Conservation (phyloP, 148 eudicot species). For the Suaeda aralocaspica region DNA sequence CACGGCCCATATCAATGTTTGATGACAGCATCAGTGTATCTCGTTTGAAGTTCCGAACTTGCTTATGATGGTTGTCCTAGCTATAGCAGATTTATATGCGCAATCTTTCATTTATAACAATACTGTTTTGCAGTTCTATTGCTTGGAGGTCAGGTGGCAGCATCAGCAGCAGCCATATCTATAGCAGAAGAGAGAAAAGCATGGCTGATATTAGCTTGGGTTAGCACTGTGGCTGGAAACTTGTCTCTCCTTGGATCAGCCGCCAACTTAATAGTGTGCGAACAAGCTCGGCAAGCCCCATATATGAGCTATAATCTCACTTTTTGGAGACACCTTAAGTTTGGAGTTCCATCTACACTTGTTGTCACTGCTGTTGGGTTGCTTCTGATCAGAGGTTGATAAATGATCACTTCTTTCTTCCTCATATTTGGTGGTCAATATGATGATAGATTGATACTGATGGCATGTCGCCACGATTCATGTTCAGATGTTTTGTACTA, state of each 20-base stretch:
- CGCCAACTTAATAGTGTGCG: constrained; percentile 88
- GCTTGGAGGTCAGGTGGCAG: constrained; percentile 76
- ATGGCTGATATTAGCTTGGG: constrained; percentile 95
- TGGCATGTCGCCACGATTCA: too few relatives aligned
- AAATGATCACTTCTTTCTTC: not conserved
- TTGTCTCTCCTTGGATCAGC: constrained; percentile 85
- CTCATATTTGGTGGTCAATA: not conserved
- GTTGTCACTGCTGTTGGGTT: constrained; percentile 80
- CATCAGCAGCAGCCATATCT: constrained; percentile 73
- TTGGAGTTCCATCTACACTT: constrained; percentile 87
- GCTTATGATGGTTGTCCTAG: not conserved
- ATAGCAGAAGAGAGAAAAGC: constrained; percentile 65
- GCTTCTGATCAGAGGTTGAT: constrained; percentile 39
- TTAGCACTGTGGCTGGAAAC: constrained; percentile 90
- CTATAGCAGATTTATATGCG: too few relatives aligned
- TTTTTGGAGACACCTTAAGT: constrained; percentile 80
- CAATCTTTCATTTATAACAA: not conserved
- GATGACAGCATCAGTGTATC: too few relatives aligned
- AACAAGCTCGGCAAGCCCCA: constrained; percentile 84
- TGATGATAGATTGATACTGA: not conserved
- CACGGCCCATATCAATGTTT: too few relatives aligned
- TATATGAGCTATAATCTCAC: constrained; percentile 58
- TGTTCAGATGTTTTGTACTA: too few relatives aligned
- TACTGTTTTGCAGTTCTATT: constrained; percentile 50
- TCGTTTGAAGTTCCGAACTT: too few relatives aligned